Percentiles rank a stretch among this genome's conserved stretches.
Conservation (phyloP, 306 rosid species). For the Elaeagnus macrophylla region DNA sequence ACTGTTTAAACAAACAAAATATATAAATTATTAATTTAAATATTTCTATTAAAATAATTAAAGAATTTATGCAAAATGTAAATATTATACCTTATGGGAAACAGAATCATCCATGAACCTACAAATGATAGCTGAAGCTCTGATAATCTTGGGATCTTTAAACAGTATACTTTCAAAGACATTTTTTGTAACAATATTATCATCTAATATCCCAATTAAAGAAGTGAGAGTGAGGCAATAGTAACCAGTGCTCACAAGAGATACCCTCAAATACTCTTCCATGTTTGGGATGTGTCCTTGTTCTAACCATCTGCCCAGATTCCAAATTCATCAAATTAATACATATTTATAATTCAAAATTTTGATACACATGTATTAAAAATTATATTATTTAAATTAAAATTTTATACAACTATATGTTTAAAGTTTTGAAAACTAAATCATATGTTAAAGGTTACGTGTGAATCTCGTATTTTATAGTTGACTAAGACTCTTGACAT, state of each 20-base stretch:
- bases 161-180: slow-evolving; percentile 12
- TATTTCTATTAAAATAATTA: no score
- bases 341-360: no score
- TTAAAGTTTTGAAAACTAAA: no score
- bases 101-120: slow-evolving; percentile 12
- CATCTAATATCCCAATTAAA: slow-evolving; percentile 16
- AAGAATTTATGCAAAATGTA: no score
- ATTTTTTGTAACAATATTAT: slow-evolving; percentile 3
- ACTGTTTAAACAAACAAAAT: slow-evolving; percentile 1
- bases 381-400: no score
- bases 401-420: no score
- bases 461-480: slow-evolving; percentile 12
- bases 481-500: not conserved
- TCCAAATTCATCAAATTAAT: no score
- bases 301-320: slow-evolving; percentile 33
- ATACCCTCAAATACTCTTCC: slow-evolving; percentile 25
- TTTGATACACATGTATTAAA: no score
- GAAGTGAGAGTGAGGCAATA: not conserved
- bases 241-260: slow-evolving; percentile 3
- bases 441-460: slow-evolving; percentile 14
- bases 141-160: slow-evolving; percentile 6
- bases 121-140: not conserved
- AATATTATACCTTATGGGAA: slow-evolving; percentile 1
- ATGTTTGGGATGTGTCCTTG: slow-evolving; percentile 18
- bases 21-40: no score